These are phyloP conservation scores for Galerina marginata DNA, from an alignment of 768 basidiomycete species.

Conservation along the genomic window DNA sequence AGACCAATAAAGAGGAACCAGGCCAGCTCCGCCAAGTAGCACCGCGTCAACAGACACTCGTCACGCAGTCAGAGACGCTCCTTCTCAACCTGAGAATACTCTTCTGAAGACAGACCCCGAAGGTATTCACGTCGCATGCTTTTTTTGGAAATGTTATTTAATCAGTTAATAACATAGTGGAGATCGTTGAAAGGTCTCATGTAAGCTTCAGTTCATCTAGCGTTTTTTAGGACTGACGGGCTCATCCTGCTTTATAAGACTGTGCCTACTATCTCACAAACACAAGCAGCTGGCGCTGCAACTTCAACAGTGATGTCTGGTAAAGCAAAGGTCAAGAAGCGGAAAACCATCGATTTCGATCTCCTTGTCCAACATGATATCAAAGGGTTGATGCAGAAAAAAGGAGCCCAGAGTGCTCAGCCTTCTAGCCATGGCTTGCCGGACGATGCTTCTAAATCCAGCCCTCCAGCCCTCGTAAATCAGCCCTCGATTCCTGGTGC, in stretches of 20 bases:
- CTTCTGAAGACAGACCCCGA: not conserved
- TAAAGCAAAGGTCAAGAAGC: slow-evolving; percentile 31
- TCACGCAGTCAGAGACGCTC: not conserved
- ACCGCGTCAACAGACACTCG: not conserved
- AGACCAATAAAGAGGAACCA: not conserved
- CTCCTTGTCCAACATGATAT: slow-evolving; percentile 36
- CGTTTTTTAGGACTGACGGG: not conserved
- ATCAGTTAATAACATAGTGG: not conserved
- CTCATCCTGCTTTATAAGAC: not conserved
- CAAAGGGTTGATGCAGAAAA: slow-evolving; percentile 28
- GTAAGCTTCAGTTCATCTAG: not conserved
- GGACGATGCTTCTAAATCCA: not conserved
- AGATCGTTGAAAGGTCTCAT: not conserved
- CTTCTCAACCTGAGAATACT: not conserved
- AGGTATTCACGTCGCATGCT: not conserved
- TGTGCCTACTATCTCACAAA: not conserved
- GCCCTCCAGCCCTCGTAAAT: not conserved
- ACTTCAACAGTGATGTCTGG: not conserved
- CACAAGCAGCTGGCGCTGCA: not conserved
- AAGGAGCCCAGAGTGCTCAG: not conserved
- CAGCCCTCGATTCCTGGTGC: too few relatives aligned
- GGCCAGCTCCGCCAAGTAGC: not conserved
- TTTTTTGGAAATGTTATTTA: too few relatives aligned
- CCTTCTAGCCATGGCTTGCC: not conserved
- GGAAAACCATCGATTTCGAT: slow-evolving; percentile 31